These are phyloP conservation scores for Lepidopterella palustris DNA, from an alignment of 495 filamentous ascomycete genomes.

Conservation along the genomic window DNA sequence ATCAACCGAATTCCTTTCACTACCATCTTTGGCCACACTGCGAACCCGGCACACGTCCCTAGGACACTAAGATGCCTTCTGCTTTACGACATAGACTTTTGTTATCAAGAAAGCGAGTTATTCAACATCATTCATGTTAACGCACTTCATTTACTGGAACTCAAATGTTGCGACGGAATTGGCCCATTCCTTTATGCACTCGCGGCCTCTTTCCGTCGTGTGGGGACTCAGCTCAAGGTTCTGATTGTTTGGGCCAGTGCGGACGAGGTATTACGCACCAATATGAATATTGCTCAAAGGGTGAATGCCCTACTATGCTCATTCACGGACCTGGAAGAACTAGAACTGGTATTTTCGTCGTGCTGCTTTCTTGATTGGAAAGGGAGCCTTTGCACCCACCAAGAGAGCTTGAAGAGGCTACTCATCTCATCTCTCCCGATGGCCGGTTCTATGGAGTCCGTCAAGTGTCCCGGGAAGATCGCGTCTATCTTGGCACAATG, in stretches of 20 bases:
- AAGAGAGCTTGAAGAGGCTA: constrained; percentile 6
- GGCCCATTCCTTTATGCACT: neutral
- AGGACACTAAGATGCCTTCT: constrained; percentile 1
- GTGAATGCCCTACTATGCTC: neutral
- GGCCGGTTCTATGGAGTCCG: neutral
- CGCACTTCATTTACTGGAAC: constrained; percentile 5
- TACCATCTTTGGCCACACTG: too few relatives aligned
- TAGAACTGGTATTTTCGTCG: neutral
- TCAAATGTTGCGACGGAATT: constrained; percentile 5
- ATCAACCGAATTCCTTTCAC: neutral
- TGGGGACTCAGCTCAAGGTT: constrained; percentile 6
- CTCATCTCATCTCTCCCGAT: neutral
- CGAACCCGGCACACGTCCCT: neutral
- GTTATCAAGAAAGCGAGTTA: neutral
- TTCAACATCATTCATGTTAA: neutral
- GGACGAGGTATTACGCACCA: neutral
- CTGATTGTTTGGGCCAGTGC: constrained; percentile 2
- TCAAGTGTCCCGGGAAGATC: too few relatives aligned
- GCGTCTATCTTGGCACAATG: neutral
- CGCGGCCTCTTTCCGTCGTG: neutral
- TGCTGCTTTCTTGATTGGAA: neutral
- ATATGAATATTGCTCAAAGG: neutral
- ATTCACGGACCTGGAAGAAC: neutral
- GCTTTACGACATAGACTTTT: constrained; percentile 1
- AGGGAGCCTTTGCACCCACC: neutral